phyloP scores from a whole-genome alignment of 2,329 filamentous ascomycete genomes.

The Geosmithia flava region DNA sequence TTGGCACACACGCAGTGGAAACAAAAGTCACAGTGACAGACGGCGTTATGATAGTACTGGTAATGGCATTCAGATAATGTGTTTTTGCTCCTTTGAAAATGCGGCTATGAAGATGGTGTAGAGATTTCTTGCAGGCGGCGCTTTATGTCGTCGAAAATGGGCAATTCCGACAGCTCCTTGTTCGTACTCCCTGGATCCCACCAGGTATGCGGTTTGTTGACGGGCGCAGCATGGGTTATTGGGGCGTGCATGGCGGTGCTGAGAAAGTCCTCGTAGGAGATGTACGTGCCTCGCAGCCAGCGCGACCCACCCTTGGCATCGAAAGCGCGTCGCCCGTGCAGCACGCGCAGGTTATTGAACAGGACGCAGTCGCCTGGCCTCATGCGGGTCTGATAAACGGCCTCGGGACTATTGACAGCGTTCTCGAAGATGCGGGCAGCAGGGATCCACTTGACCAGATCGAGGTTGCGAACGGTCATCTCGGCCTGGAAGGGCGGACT shows the following conservation, averaged over 20 bases:
- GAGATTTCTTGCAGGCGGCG: neutral
- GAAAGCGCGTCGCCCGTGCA: constrained; percentile 75
- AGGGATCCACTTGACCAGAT: constrained; percentile 27
- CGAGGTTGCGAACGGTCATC: constrained; percentile 15
- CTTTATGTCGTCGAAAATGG: neutral
- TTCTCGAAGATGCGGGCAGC: constrained; percentile 43
- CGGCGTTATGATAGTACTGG: too few relatives aligned
- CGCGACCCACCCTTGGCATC: constrained; percentile 46
- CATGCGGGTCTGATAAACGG: constrained; percentile 60
- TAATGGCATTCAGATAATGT: too few relatives aligned
- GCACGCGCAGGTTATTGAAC: constrained; percentile 79
- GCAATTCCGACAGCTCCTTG: neutral
- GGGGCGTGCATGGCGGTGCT: constrained; percentile 21
- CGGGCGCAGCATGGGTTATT: neutral
- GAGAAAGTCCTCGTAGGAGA: constrained; percentile 40
- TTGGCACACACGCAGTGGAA: neutral
- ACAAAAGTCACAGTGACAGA: too few relatives aligned
- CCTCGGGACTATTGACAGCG: constrained; percentile 41
- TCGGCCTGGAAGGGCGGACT: constrained; percentile 65
- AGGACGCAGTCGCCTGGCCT: constrained; percentile 77
- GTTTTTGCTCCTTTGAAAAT: too few relatives aligned
- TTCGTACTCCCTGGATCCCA: neutral
- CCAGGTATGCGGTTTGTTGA: neutral
- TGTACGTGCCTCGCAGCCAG: constrained; percentile 79
- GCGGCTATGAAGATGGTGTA: neutral